Conservation (phyloP, 352 stramenopile genomes). For the Phytophthora syringae region DNA sequence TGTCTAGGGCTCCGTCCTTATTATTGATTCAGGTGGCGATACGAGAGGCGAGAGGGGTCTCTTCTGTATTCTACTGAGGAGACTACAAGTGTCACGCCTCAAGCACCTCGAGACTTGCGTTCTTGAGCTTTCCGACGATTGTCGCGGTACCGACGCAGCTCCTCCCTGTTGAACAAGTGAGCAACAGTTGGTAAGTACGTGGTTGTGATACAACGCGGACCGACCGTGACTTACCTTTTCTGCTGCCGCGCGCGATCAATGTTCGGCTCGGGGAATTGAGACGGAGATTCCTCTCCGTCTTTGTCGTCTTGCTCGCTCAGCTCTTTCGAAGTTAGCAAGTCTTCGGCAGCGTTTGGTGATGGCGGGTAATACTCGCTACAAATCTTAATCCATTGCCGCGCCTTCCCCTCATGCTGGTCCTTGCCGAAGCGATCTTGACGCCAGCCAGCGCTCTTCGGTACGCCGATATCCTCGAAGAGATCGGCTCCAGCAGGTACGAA, state of each 20-base stretch:
- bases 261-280: slow-evolving; percentile 68
- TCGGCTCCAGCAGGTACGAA: slow-evolving; percentile 79
- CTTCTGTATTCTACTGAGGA: background rate
- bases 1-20: background rate
- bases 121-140: slow-evolving; percentile 60
- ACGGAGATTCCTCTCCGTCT: slow-evolving; percentile 25
- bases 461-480: slow-evolving; percentile 77
- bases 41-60: background rate
- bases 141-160: slow-evolving; percentile 71
- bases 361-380: slow-evolving; percentile 68
- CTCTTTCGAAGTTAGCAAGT: slow-evolving; percentile 26
- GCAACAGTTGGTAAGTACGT: background rate
- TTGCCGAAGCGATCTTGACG: slow-evolving; percentile 56
- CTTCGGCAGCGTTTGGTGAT: slow-evolving; percentile 45
- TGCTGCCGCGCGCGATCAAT: slow-evolving; percentile 76
- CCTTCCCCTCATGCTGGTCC: slow-evolving; percentile 67
- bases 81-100: background rate
- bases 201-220: background rate
- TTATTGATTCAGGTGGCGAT: slow-evolving; percentile 6
- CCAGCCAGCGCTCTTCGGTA: slow-evolving; percentile 60
- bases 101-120: slow-evolving; percentile 53
- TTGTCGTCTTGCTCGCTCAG: slow-evolving; percentile 37
- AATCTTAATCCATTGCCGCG: slow-evolving; percentile 73
- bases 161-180: slow-evolving; percentile 52
- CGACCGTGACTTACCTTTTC: slow-evolving; percentile 49